Evolutionary conservation across 331 rosid genomes (phyloP), one percentile per base, ranked within the genome.

Genomic region (Saraca asoca): DNA sequence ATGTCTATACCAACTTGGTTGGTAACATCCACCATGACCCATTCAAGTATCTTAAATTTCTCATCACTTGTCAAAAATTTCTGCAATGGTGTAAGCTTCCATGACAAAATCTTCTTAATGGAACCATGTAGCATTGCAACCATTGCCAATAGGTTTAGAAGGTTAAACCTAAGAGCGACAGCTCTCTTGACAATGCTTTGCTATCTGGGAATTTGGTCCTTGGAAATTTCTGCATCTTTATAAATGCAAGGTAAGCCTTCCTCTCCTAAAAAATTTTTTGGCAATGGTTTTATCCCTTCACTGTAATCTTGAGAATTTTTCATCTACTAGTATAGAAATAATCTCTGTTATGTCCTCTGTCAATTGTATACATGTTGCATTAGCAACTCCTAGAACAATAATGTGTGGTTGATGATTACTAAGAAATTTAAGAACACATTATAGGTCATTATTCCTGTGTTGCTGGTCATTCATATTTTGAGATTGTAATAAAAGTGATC

Each of bases 1-100:
- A 81, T 60, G 74, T 81, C 82, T 60, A 81, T 29, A 19, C 85
- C 85, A 58, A 81, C 79, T 77, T 81, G 85, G 59, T 81, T 81
- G 5, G 85, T 81, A 37, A 69, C 53, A 64, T 81, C 79, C 31
- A 44, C 65, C 85, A 81, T 73, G 54, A 81, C 69, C 85, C 85
- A 69, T 69, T 81, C 85, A 37, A 81, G 73, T n/a, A 81, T 81
- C 61, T 68, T 74, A 11, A 73, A 54, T 71, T 77, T 81, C 65
- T 81, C 85, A 41, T 81, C 85, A 39, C n/a, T 58, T 31, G 80
- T 64, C 12, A 81, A 51, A 64, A 76, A 77, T 41, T 62, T 58
- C 63, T 77, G 74, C 68, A 58, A 24, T 42, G 75, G 68, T 60
- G 48, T 65, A 59, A 81, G 59, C 62, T 81, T 68, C 85, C 85